phyloP scores from a whole-genome alignment of 2,329 filamentous ascomycete species.

The Aotearoamyces nothofagi region DNA sequence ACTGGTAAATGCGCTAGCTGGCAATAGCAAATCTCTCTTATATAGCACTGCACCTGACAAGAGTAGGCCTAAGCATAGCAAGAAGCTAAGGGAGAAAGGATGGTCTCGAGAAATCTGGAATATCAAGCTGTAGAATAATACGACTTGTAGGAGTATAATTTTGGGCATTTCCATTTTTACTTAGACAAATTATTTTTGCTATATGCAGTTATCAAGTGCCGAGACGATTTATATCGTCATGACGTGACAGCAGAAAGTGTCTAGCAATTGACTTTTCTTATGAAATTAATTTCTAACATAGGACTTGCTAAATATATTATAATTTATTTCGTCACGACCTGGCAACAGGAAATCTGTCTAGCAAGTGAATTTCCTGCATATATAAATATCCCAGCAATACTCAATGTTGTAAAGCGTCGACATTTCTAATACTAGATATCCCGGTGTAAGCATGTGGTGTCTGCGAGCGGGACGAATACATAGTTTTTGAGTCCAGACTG shows the following conservation, averaged over 20 bases:
- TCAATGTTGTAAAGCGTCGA: too few relatives aligned
- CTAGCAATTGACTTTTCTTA: not conserved
- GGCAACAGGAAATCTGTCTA: too few relatives aligned
- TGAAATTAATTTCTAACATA: not conserved
- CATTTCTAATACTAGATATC: too few relatives aligned
- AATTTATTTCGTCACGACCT: too few relatives aligned
- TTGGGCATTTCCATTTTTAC: not conserved
- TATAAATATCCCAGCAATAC: too few relatives aligned
- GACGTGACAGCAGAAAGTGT: not conserved
- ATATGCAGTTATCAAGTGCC: not conserved
- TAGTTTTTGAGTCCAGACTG: too few relatives aligned
- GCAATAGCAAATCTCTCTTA: slow-evolving; percentile 15
- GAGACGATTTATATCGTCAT: not conserved
- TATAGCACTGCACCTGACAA: slow-evolving; percentile 32
- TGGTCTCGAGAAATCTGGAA: slow-evolving; percentile 48
- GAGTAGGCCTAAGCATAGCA: slow-evolving; percentile 33
- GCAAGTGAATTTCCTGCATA: too few relatives aligned
- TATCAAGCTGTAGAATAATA: slow-evolving; percentile 11
- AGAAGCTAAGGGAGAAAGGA: slow-evolving; percentile 44
- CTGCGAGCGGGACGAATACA: too few relatives aligned
- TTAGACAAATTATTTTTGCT: not conserved
- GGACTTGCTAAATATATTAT: not conserved
- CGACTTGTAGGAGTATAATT: not conserved
- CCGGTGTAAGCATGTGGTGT: too few relatives aligned
- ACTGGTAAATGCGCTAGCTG: slow-evolving; percentile 59